Percentiles rank a stretch among this genome's conserved stretches.
Evolutionary conservation across 805 yeast species (phyloP).

Genomic region (Pichia thaimueangensis): DNA sequence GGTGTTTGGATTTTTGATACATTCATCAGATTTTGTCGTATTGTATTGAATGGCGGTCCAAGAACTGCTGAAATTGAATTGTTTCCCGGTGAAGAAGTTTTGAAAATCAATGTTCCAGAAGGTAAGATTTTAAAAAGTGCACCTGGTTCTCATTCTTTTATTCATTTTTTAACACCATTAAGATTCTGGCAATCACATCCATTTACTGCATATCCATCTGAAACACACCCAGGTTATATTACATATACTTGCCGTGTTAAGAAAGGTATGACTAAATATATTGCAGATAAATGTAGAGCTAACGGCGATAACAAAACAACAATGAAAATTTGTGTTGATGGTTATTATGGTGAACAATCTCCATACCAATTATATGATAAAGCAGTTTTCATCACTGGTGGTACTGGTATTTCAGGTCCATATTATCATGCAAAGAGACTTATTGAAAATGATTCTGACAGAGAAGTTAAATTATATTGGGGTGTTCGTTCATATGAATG

Average conservation of each 20-base stretch:
- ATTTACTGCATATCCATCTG: slow-evolving; percentile 47
- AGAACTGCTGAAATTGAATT: slow-evolving; percentile 26
- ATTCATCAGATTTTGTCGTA: slow-evolving; percentile 37
- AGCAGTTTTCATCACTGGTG: slow-evolving; percentile 62
- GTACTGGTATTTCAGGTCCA: slow-evolving; percentile 66
- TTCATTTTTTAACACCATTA: slow-evolving; percentile 48
- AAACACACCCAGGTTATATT: slow-evolving; percentile 31
- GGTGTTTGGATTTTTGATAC: slow-evolving; percentile 54
- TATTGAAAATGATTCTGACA: slow-evolving; percentile 28
- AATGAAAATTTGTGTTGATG: slow-evolving; percentile 46
- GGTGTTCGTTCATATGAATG: slow-evolving; percentile 47
- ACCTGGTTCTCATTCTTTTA: slow-evolving; percentile 57
- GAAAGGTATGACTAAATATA: slow-evolving; percentile 50
- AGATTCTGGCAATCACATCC: slow-evolving; percentile 59
- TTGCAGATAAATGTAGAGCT: slow-evolving; percentile 22
- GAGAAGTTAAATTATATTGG: slow-evolving; percentile 53
- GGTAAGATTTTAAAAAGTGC: slow-evolving; percentile 42
- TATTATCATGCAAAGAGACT: slow-evolving; percentile 36
- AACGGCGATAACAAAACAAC: slow-evolving; percentile 16
- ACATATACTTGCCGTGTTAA: slow-evolving; percentile 44
- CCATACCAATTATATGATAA: slow-evolving; percentile 47
- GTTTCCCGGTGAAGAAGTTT: slow-evolving; percentile 39
- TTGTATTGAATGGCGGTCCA: slow-evolving; percentile 31
- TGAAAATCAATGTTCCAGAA: slow-evolving; percentile 40
- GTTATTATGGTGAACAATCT: slow-evolving; percentile 62